Evolutionary conservation across 2,329 filamentous ascomycete species (phyloP).

Genomic region (Blastomyces emzantsi): DNA sequence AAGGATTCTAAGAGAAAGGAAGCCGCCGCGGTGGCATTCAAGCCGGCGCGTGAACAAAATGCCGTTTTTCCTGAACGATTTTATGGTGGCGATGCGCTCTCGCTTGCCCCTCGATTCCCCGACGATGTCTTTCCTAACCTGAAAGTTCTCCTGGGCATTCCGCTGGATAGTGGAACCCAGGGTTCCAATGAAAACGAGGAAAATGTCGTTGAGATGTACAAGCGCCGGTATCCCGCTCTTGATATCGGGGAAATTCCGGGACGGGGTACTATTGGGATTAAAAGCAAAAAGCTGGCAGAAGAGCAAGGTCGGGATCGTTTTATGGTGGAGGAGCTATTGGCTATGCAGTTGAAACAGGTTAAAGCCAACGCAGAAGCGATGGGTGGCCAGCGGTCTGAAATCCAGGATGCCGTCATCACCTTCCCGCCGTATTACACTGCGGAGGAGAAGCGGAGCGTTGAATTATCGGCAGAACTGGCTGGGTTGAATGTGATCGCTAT

Average conservation of each 20-base stretch:
- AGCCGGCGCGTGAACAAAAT: conserved; percentile 61
- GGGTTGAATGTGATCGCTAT: conserved; percentile 77
- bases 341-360: conserved; percentile 92
- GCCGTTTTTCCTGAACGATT: conserved; percentile 74
- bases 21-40: conserved; percentile 82
- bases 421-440: conserved; percentile 82
- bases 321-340: conserved; percentile 83
- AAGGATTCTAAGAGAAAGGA: conserved; percentile 98
- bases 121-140: conserved; percentile 92
- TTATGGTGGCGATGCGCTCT: conserved; percentile 86
- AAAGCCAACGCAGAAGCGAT: conserved; percentile 77
- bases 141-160: conserved; percentile 77
- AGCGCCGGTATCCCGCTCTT: conserved; percentile 66
- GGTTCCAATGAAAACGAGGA: conserved; percentile 23
- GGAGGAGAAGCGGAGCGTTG: conserved; percentile 80
- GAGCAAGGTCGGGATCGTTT: conserved; percentile 55
- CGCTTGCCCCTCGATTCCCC: conserved; percentile 77
- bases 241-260: conserved; percentile 49
- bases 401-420: conserved; percentile 80
- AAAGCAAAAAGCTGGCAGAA: conserved; percentile 59
- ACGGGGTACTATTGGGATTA: conserved; percentile 68
- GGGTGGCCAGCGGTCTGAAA: conserved; percentile 62
- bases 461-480: conserved; percentile 76
- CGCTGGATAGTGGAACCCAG: conserved; percentile 42
- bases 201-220: conserved; percentile 59